Evolutionary conservation across 1,284 basidiomycete species (phyloP).

Genomic region (Sporisorium reilianum): DNA sequence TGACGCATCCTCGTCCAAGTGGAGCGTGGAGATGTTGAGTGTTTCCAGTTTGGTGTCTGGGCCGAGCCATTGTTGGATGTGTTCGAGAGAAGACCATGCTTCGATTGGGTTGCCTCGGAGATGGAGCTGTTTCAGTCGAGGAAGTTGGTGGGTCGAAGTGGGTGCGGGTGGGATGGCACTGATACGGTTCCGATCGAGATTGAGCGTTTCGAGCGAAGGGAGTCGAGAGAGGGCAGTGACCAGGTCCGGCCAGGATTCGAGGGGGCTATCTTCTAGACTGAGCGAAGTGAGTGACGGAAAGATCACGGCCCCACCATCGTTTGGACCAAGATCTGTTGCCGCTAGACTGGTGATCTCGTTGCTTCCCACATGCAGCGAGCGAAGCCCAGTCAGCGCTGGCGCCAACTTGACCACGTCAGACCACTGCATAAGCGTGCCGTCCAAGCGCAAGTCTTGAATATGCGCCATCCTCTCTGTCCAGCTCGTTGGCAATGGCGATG

Average conservation of each 20-base stretch:
- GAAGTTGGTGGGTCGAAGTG: conserved; percentile 62
- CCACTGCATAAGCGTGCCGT: conserved; percentile 80
- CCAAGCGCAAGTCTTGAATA: conserved; percentile 81
- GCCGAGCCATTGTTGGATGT: conserved; percentile 78
- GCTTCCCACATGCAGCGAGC: conserved; percentile 80
- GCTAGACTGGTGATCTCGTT: conserved; percentile 74
- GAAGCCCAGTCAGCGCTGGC: conserved; percentile 75
- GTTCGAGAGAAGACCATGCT: conserved; percentile 79
- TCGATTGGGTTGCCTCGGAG: conserved; percentile 77
- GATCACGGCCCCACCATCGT: background rate
- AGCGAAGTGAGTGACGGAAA: conserved; percentile 73
- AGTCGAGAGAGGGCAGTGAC: conserved; percentile 73
- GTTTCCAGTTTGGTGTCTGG: conserved; percentile 58
- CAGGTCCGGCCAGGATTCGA: conserved; percentile 76
- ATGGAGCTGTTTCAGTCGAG: conserved; percentile 74
- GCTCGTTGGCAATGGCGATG: conserved; percentile 55
- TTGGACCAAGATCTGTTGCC: too few species aligned
- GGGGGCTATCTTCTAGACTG: conserved; percentile 81
- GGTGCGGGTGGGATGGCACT: conserved; percentile 71
- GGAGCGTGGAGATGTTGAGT: conserved; percentile 22
- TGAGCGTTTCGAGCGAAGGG: conserved; percentile 76
- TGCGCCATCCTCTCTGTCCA: conserved; percentile 72
- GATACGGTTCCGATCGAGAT: conserved; percentile 79
- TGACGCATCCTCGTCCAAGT: conserved; percentile 6
- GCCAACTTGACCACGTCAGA: conserved; percentile 73